Conservation (phyloP, 495 filamentous ascomycete species). For the Podospora pseudoanserina region DNA sequence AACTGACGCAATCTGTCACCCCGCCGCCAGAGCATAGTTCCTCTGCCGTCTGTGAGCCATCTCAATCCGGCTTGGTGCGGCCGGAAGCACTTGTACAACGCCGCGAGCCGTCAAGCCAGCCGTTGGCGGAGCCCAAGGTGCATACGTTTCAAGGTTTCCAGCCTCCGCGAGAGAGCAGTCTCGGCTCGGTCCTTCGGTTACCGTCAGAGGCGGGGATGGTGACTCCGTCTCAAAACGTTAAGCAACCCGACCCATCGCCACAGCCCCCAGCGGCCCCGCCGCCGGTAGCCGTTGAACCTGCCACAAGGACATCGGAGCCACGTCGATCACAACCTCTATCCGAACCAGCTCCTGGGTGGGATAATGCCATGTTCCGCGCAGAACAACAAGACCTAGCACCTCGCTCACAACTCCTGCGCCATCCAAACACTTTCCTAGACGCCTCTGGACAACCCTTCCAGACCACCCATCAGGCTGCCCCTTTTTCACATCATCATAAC, state of each 20-base stretch:
- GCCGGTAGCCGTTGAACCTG: background rate
- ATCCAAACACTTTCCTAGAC: background rate
- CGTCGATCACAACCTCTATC: background rate
- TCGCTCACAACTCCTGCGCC: background rate
- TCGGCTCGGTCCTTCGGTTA: background rate
- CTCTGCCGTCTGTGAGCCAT: background rate
- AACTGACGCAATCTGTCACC: slow-evolving; percentile 15
- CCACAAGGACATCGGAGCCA: background rate
- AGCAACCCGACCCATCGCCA: background rate
- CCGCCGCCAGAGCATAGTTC: slow-evolving; percentile 13
- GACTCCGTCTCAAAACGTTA: background rate
- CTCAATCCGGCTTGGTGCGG: background rate
- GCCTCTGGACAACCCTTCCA: background rate
- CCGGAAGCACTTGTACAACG: background rate
- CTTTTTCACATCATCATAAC: background rate
- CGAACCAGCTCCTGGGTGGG: background rate
- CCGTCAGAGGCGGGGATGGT: background rate
- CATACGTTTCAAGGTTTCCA: background rate
- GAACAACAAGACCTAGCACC: background rate
- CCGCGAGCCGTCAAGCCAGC: background rate
- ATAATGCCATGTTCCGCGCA: background rate
- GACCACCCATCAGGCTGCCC: background rate
- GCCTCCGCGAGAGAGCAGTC: background rate
- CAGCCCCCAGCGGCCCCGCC: background rate
- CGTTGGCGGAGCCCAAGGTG: background rate